Base-by-base conservation (phyloP, 306 rosid species). In the Hippophae gyantsensis region DNA sequence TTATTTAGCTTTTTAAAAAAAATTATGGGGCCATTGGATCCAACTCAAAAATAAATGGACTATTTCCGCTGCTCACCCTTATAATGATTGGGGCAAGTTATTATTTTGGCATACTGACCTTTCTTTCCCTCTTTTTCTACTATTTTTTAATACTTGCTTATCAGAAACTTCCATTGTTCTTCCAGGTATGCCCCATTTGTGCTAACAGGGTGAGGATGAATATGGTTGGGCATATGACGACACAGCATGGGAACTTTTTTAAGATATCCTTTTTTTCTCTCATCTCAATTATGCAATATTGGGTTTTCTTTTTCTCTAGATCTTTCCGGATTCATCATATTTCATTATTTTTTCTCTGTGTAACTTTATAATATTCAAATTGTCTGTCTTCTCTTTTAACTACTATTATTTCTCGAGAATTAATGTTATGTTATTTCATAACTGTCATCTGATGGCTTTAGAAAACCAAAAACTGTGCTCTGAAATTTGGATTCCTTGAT, bases 131-230 rank as follows among this genome's bases (percentile, higher is more conserved):
- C 10, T 41, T 57, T 54, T 40, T 48, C 32, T 65, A 38, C 41
- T 18, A 38, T 45, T 63, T 76, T 46, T 54, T 14, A 18, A 58
- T 57, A 54, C 73, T 71, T 56, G 57, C 10, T 65, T 49, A 61
- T 60, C 66, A 64, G 68, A 11, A n/a, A 60, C 49, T 45, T 6
- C 69, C 12, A 68, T 27, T 67, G 55, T 68, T 6, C 57, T 52
- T 81, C 76, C 86, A 87, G 95, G 64, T 77, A 64, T 87, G 95
- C 72, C 86, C 95, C 7, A 72, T 87, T 57, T 87, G 92, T 50
- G 65, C 74, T 23, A 27, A 72, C 44, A 71, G 78, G 72, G 78
- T 79, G 46, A 86, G 69, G 54, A 69, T 62, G 64, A 65, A 82
- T 66, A 74, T 87, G 72, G 80, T 78, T 63, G 89, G 76, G 23